Evolutionary conservation across 345 rosid genomes (phyloP), one percentile per base, ranked within the genome.

Genomic region (Laguncularia racemosa): DNA sequence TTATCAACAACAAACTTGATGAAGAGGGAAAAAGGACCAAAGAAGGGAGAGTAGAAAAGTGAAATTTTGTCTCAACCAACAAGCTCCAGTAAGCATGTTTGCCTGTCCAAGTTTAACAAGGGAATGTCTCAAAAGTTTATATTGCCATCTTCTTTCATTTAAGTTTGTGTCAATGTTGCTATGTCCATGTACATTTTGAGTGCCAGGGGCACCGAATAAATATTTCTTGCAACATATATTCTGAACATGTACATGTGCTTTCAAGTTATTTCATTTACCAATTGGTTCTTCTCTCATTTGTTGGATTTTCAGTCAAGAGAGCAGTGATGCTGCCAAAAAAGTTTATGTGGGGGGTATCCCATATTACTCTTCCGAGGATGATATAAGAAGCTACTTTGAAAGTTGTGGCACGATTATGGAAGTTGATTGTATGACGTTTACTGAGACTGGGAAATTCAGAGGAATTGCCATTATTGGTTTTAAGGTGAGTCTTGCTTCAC

Each of bases 321-420:
- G 57, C 52, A 77, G 60, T 48, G 60, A 73, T 57, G 68, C 67
- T 80, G 76, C 89, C 56, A 72, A 66, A 6, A 85, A 81, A 77
- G 67, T 86, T 56, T 89, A 86, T 58, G 93, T 81, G 59, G 99
- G 99, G 7, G 98, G 99, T 49, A 86, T 92, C 71, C 99, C 96
- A 17, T 92, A 86, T 67, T 73, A 84, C 55, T 87, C 84, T 4
- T 77, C 80, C 0, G 97, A 92, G 70, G 93, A 83, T 67, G 99
- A 89, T 63, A 92, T 92, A 65, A 81, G 79, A 46, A 81, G 83
- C 63, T 89, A 66, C 81, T 93, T 93, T 55, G 91, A 78, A 78
- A 61, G 88, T 61, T 86, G 96, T 54, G 99, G 97, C 20, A 78
- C 76, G 60, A 83, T 86, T 62, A 75, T 77, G 11, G 91, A 83